Conservation (phyloP, 139 green algal genomes). For the Edaphochlamys debaryana region DNA sequence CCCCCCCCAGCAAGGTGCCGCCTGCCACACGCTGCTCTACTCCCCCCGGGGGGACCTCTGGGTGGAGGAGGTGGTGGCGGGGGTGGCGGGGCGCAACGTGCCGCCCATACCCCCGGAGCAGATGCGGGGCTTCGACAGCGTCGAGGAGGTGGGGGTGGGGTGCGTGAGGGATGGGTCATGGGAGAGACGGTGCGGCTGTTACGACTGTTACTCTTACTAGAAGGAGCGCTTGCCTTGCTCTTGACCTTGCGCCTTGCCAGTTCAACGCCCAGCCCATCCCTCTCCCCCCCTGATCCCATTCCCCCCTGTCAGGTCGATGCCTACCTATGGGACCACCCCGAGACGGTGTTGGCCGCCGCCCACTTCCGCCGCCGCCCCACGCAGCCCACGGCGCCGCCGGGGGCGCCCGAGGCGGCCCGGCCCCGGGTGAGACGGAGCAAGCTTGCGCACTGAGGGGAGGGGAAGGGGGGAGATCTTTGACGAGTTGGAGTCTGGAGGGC, state of each 20-base stretch:
- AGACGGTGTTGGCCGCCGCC: conserved; percentile 47
- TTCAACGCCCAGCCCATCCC: too few relatives aligned
- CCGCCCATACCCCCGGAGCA: conserved; percentile 36
- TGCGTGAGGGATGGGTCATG: too few relatives aligned
- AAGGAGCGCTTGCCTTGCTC: too few relatives aligned
- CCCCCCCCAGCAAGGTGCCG: conserved; percentile 18
- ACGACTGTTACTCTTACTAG: too few relatives aligned
- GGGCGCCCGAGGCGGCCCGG: neutral
- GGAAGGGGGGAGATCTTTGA: too few relatives aligned
- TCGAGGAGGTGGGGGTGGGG: conserved; percentile 8
- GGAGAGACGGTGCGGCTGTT: too few relatives aligned
- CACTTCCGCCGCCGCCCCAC: conserved; percentile 32
- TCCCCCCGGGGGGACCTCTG: conserved; percentile 21
- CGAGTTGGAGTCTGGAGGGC: too few relatives aligned
- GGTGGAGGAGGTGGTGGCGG: conserved; percentile 37
- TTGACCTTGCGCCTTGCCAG: too few relatives aligned
- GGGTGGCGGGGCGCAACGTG: neutral
- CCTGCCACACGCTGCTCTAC: conserved; percentile 52
- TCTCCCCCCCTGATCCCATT: too few relatives aligned
- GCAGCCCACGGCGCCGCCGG: neutral
- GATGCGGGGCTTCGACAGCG: conserved; percentile 5
- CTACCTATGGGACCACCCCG: conserved; percentile 45
- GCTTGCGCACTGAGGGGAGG: too few relatives aligned
- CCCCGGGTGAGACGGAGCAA: too few relatives aligned
- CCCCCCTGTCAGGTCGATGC: conserved; percentile 37